A percentile compares a stretch with the other conserved stretches of the same genome.
Conservation (phyloP, 306 rosid genomes). For the Coriaria nepalensis region DNA sequence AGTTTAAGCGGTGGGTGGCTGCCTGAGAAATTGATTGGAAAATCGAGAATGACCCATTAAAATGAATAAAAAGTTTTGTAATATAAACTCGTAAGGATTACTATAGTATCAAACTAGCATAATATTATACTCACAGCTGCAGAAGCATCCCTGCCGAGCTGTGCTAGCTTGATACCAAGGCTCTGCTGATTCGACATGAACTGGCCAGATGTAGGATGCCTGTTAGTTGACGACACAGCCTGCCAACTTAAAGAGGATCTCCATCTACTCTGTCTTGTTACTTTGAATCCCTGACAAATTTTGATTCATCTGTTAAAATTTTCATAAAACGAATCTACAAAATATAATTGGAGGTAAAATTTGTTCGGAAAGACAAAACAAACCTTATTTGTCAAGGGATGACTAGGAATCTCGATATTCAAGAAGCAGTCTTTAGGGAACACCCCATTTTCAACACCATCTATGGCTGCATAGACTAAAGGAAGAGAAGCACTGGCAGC, state of each 20-base stretch:
- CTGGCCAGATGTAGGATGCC: constrained; percentile 23
- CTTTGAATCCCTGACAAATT: constrained; percentile 36
- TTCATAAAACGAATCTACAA: no score
- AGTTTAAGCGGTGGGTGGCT: constrained; percentile 33
- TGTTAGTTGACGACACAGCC: constrained; percentile 29
- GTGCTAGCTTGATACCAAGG: constrained; percentile 40
- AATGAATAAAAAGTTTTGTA: background rate
- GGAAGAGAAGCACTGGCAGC: constrained; percentile 30
- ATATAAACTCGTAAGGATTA: no score
- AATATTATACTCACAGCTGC: constrained; percentile 30
- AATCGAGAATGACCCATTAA: constrained; percentile 2
- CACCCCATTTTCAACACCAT: constrained; percentile 26
- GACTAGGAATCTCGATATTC: constrained; percentile 37
- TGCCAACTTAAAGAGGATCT: constrained; percentile 39
- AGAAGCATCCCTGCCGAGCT: constrained; percentile 44
- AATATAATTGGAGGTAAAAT: no score
- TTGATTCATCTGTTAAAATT: background rate
- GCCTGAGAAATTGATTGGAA: constrained; percentile 19
- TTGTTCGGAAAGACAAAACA: constrained; percentile 5
- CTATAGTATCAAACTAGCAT: no score
- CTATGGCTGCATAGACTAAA: constrained; percentile 26
- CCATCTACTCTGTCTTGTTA: constrained; percentile 37
- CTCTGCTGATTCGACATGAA: constrained; percentile 45
- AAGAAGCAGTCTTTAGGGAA: constrained; percentile 40
- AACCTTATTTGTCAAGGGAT: constrained; percentile 37